Base-by-base conservation (phyloP, 257 asterid species). In the Solanum tarapatanum region DNA sequence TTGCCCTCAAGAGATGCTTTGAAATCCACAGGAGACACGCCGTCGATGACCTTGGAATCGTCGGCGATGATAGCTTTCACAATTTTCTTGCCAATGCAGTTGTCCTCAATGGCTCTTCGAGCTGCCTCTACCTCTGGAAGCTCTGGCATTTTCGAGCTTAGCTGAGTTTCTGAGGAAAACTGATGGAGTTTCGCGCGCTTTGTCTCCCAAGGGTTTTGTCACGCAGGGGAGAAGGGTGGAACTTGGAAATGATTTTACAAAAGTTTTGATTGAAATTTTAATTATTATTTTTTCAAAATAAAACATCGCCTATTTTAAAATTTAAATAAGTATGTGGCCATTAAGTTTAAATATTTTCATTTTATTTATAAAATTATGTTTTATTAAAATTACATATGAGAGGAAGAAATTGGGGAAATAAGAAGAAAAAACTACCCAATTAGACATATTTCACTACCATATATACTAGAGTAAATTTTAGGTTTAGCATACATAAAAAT, bases 41-140 rank as follows among this genome's bases (percentile, higher is more conserved):
- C 94, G 89, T 93, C 95, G 87, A 97, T 93, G 89, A 97, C 99
- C 89, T 95, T 97, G 37, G 94, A 7, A 86, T 97, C 99, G 77
- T 93, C 93, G 85, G 99, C 98, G 35, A 97, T 94, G 35, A 89
- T 90, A 68, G 98, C 90, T 88, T 79, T 94, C 23, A 43, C 37
- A 8, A 96, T 96, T 92, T 88, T 96, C 94, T 94, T 95, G 70
- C 99, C 99, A 3, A 91, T 87, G 88, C 99, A 96, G 92, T 95
- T 91, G 24, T 94, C 98, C 92, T 93, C 93, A 8, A 96, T 43
- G 55, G 97, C 99, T 69, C 96, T 92, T 26, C 99, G 98, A 91
- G 99, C 98, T 84, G 99, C 96, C 93, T 97, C 99, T 55, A 97
- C 99, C 93, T 96, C 99, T 80, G 99, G 99, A 11, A 97, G 97